These are phyloP conservation scores for Saccharomycopsis sp. DNA, from an alignment of 805 yeast genomes.

Conservation along the genomic window DNA sequence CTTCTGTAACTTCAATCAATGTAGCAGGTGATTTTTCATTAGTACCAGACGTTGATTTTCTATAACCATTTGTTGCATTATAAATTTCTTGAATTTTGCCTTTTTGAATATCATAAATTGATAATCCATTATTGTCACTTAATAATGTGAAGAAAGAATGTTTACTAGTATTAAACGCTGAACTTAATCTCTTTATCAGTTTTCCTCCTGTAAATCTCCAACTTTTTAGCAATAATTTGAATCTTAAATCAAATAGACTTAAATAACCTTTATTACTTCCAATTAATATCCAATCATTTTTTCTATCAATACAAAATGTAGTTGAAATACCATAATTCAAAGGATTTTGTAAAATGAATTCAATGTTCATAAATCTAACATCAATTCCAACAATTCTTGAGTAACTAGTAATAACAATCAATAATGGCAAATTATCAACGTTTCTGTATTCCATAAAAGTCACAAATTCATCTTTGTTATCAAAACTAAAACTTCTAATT, in stretches of 20 bases:
- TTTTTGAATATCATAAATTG: constrained; percentile 41
- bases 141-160: constrained; percentile 14
- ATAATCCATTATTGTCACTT: constrained; percentile 12
- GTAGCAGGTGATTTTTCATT: not conserved
- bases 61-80: not conserved
- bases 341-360: constrained; percentile 39
- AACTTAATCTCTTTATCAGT: constrained; percentile 39
- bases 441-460: constrained; percentile 30
- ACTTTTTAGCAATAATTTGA: constrained; percentile 45
- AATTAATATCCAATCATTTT: constrained; percentile 51
- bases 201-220: constrained; percentile 46
- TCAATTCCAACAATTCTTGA: constrained; percentile 46
- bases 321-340: constrained; percentile 57
- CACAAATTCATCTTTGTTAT: constrained; percentile 33
- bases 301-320: constrained; percentile 44
- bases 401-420: constrained; percentile 43
- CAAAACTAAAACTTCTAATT: constrained; percentile 18
- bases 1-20: not conserved
- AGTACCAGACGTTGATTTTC: not conserved
- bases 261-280: constrained; percentile 72
- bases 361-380: constrained; percentile 41
- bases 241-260: constrained; percentile 75
- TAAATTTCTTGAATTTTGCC: constrained; percentile 14
- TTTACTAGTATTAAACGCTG: constrained; percentile 6
- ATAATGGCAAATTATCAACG: constrained; percentile 29